Evolutionary conservation across 1,284 basidiomycete species (phyloP), one percentile per base, ranked within the genome.

Genomic region (Fistulinella cinereoalba): DNA sequence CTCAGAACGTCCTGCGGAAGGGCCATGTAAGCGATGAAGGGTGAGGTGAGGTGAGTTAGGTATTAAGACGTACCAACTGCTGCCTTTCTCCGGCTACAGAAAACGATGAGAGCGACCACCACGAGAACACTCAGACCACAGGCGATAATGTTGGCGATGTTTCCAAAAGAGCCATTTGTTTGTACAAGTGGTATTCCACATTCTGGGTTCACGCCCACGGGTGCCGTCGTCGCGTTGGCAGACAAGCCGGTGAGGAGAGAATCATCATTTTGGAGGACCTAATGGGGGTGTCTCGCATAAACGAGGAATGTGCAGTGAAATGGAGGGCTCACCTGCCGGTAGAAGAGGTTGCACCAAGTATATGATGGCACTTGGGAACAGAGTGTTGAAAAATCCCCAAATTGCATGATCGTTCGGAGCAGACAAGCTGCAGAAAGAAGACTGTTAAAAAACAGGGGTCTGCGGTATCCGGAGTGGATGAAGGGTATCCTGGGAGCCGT

Each of bases 281-380:
- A 51, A 47, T 47, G 43, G 41, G 45, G 21, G 19, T 40, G 23
- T n/a, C 51, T 53, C 47, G 39, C 51, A 48, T 44, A 44, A 29
- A 27, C 40, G 47, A 31, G 43, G 22, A 31, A 19, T 19, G 19
- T 19, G 42, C 19, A 34, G 40, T 22, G 40, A 40, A 19, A 44
- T 28, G 23, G 29, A 44, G 41, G 24, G 18, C 51, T 40, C 37
- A 75, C 81, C 71, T 85, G 83, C 51, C 73, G 74, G 60, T 81
- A 83, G 65, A 85, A 85, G 55, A 85, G 78, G 56, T 85, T 85
- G 61, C 82, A 85, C 81, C 82, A 83, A 1, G 81, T 71, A 56
- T 85, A 85, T 22, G 80, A 83, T 1, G 83, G 83, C 10, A 74
- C 72, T 23, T 74, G 62, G 21, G 70, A 68, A 64, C 82, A 85